Conservation (phyloP, 2,329 filamentous ascomycete species). For the Aspergillus versicolor region DNA sequence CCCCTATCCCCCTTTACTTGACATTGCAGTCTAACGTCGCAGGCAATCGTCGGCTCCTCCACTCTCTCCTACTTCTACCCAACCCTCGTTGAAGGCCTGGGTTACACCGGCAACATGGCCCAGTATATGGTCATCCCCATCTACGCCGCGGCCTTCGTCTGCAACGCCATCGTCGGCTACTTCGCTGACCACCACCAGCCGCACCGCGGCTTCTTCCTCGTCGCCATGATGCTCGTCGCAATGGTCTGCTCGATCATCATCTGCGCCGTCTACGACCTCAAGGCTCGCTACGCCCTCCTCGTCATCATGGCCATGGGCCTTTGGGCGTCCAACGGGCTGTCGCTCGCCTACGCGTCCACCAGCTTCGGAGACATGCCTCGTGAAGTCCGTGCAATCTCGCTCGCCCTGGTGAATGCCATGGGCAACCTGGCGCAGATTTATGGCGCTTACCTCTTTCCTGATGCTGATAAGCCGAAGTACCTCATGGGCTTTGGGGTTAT, state of each 20-base stretch:
- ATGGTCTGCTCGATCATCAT: conserved; percentile 41
- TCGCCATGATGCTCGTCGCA: conserved; percentile 47
- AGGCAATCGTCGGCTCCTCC: conserved; percentile 39
- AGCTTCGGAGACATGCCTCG: conserved; percentile 52
- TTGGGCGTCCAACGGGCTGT: conserved; percentile 54
- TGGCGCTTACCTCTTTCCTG: conserved; percentile 53
- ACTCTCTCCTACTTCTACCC: conserved; percentile 33
- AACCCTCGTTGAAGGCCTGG: conserved; percentile 28
- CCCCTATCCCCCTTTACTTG: not conserved
- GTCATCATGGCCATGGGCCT: conserved; percentile 58
- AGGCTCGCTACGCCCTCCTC: conserved; percentile 54
- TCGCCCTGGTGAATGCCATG: conserved; percentile 55
- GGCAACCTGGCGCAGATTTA: conserved; percentile 59
- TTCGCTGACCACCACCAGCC: conserved; percentile 49
- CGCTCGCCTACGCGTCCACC: conserved; percentile 53
- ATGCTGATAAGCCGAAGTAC: conserved; percentile 50
- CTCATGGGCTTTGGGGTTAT: conserved; percentile 45
- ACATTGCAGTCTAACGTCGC: not conserved
- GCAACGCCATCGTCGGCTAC: conserved; percentile 47
- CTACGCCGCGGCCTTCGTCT: conserved; percentile 54
- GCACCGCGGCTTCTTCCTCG: conserved; percentile 51
- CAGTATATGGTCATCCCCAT: conserved; percentile 46
- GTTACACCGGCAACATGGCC: conserved; percentile 16
- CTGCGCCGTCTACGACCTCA: conserved; percentile 51
- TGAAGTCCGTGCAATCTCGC: conserved; percentile 52